Percentiles rank a stretch among this genome's conserved stretches.
Conservation (phyloP, 2,329 filamentous ascomycete species). For the Calonectria multiphialidica region DNA sequence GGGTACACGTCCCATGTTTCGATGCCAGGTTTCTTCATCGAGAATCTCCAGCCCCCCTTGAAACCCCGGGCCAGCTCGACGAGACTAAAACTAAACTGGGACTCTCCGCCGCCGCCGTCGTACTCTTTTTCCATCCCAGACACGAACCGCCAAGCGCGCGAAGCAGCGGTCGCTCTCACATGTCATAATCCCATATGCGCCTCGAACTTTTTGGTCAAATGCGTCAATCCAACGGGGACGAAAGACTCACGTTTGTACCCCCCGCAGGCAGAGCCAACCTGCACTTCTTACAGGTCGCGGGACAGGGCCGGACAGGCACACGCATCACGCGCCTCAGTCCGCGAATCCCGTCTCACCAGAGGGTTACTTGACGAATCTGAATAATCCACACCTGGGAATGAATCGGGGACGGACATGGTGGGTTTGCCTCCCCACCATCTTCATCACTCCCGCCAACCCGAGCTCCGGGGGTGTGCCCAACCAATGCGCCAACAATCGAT, state of each 20-base stretch:
- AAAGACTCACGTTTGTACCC: not conserved
- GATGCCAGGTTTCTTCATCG: not conserved
- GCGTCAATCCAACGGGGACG: not conserved
- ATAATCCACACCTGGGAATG: constrained; percentile 2
- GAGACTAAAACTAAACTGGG: constrained; percentile 37
- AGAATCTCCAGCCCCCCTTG: not conserved
- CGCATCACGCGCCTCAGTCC: not conserved
- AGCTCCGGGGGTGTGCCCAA: constrained; percentile 1
- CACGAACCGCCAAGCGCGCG: constrained; percentile 9
- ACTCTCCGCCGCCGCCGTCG: constrained; percentile 31
- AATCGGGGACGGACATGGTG: not conserved
- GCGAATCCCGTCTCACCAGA: not conserved
- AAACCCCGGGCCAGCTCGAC: not conserved
- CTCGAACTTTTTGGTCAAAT: not conserved
- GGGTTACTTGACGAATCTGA: constrained; percentile 1
- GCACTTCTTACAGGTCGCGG: not conserved
- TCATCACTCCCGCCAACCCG: constrained; percentile 16
- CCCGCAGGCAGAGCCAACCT: not conserved
- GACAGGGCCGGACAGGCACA: not conserved
- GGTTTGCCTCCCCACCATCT: constrained; percentile 9
- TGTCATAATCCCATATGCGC: constrained; percentile 6
- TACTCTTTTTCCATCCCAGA: not conserved
- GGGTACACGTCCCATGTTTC: not conserved
- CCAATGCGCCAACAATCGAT: not conserved
- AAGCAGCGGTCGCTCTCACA: constrained; percentile 13